Evolutionary conservation across 2,329 filamentous ascomycete genomes (phyloP).

Genomic region (Fusarium heterosporum): DNA sequence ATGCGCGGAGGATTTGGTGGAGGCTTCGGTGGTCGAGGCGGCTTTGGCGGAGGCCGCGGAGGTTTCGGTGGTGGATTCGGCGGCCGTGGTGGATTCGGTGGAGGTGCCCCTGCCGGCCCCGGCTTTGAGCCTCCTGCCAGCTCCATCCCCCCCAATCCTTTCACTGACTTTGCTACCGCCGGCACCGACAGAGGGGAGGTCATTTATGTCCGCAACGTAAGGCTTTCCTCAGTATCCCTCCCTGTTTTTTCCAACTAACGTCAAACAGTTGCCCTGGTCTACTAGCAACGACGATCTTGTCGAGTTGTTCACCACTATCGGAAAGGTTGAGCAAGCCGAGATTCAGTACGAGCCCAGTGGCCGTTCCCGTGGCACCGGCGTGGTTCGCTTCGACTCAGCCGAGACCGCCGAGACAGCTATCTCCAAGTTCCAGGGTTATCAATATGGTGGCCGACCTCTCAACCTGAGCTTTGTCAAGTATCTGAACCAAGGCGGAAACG

Average conservation of each 20-base stretch:
- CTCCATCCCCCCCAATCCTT: constrained; percentile 79
- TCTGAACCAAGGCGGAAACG: constrained; percentile 73
- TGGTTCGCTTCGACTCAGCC: constrained; percentile 89
- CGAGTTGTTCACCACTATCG: constrained; percentile 97
- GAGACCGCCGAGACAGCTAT: constrained; percentile 94
- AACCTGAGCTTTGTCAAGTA: constrained; percentile 96
- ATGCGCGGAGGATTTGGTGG: constrained; percentile 71
- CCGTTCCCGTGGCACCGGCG: constrained; percentile 92
- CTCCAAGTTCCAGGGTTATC: constrained; percentile 96
- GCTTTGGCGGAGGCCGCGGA: constrained; percentile 58
- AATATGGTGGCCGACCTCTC: constrained; percentile 94
- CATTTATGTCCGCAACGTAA: constrained; percentile 97
- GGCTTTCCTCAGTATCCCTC: constrained; percentile 51
- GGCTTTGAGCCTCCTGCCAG: constrained; percentile 62
- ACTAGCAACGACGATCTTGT: constrained; percentile 98
- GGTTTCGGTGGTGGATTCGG: constrained; percentile 60
- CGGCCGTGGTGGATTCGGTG: constrained; percentile 60
- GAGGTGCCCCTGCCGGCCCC: constrained; percentile 53
- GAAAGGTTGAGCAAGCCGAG: constrained; percentile 97
- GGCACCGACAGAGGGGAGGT: constrained; percentile 84
- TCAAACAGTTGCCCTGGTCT: constrained; percentile 88
- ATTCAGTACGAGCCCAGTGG: constrained; percentile 99
- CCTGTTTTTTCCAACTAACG: constrained; percentile 31
- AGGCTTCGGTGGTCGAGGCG: constrained; percentile 62
- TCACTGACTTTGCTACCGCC: constrained; percentile 91